These are phyloP conservation scores for Amyloporia xantha DNA, from an alignment of 768 basidiomycete genomes.

Conservation along the genomic window DNA sequence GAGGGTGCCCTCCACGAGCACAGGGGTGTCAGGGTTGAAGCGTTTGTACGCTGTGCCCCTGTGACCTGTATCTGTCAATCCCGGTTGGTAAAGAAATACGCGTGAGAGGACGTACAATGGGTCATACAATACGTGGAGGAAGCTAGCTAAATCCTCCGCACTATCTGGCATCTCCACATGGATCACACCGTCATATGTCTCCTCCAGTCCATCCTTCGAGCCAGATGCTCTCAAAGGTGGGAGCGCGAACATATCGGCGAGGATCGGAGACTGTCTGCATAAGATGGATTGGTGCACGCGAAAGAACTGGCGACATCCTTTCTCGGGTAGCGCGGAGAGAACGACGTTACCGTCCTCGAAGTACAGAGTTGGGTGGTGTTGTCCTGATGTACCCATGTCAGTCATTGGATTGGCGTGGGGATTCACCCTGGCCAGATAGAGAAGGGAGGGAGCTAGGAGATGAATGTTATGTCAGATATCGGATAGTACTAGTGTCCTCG, in stretches of 20 bases:
- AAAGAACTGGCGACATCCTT: conserved; percentile 15
- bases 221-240: conserved; percentile 15
- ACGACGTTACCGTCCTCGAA: conserved; percentile 28
- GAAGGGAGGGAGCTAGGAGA: no score
- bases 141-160: conserved; percentile 22
- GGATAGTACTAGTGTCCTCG: no score
- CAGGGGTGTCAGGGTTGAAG: conserved; percentile 26
- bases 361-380: conserved; percentile 24
- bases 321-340: conserved; percentile 18
- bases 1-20: conserved; percentile 25
- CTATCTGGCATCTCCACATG: conserved; percentile 25
- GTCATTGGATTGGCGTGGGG: background rate
- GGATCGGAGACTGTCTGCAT: conserved; percentile 19
- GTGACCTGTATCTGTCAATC: background rate
- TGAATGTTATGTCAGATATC: no score
- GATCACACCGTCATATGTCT: conserved; percentile 23
- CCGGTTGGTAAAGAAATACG: background rate
- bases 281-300: conserved; percentile 24
- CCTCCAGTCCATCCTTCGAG: conserved; percentile 9
- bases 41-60: conserved; percentile 24
- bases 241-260: conserved; percentile 23
- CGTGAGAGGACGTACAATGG: conserved; percentile 18
- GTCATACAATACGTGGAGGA: conserved; percentile 23
- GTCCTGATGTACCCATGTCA: background rate
- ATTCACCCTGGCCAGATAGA: no score